phyloP scores from a whole-genome alignment of 805 yeast genomes.

The Schwanniomyces sp. region DNA sequence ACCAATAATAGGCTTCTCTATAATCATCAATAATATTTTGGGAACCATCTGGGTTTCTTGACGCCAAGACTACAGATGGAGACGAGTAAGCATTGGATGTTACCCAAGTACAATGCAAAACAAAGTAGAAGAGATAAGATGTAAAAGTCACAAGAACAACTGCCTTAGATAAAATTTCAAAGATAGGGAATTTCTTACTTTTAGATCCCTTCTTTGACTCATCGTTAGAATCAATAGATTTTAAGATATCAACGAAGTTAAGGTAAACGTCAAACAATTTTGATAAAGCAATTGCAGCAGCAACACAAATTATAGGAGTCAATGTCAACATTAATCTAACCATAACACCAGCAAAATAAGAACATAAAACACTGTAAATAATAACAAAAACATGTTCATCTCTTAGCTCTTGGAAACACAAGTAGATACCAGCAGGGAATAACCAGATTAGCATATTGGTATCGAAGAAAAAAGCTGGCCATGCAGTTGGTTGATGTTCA shows the following conservation, averaged over 20 bases:
- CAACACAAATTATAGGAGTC: conserved; percentile 94
- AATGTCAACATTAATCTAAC: conserved; percentile 95
- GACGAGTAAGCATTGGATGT: conserved; percentile 95
- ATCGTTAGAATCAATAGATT: conserved; percentile 12
- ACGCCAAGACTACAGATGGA: conserved; percentile 93
- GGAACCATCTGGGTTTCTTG: conserved; percentile 81
- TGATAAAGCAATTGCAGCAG: conserved; percentile 86
- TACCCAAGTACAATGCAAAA: conserved; percentile 95
- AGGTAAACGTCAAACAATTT: conserved; percentile 80
- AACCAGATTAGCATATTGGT: conserved; percentile 92
- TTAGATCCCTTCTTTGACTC: conserved; percentile 8
- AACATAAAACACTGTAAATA: conserved; percentile 88
- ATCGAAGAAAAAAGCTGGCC: conserved; percentile 98
- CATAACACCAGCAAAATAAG: conserved; percentile 99
- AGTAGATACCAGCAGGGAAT: conserved; percentile 96
- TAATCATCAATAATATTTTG: conserved; percentile 88
- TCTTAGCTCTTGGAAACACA: conserved; percentile 83
- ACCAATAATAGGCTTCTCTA: conserved; percentile 98
- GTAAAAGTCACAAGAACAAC: conserved; percentile 67
- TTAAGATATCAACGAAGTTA: conserved; percentile 52
- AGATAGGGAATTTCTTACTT: conserved; percentile 19
- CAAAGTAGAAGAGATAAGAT: conserved; percentile 77
- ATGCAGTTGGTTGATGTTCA: conserved; percentile 99
- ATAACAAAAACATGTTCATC: conserved; percentile 93
- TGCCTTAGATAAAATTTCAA: conserved; percentile 49